phyloP scores from a whole-genome alignment of 768 basidiomycete genomes.

The Kwoniella pini region DNA sequence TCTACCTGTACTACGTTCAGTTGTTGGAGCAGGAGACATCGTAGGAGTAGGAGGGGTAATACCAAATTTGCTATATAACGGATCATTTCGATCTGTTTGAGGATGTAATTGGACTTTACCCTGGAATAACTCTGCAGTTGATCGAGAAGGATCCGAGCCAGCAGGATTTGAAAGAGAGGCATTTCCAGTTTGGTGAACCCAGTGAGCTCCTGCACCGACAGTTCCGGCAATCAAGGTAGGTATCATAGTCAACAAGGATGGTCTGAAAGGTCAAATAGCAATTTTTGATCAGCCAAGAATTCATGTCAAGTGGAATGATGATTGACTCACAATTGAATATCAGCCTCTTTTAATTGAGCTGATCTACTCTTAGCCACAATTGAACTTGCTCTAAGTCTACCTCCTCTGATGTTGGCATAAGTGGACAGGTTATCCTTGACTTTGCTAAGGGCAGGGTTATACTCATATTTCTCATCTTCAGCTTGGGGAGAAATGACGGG shows the following conservation, averaged over 20 bases:
- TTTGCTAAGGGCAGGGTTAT: slow-evolving; percentile 69
- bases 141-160: slow-evolving; percentile 63
- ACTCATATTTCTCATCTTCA: slow-evolving; percentile 51
- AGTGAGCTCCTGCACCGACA: slow-evolving; percentile 59
- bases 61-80: slow-evolving; percentile 34
- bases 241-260: slow-evolving; percentile 74
- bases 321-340: slow-evolving; percentile 34
- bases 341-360: slow-evolving; percentile 57
- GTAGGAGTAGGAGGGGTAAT: slow-evolving; percentile 11
- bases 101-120: slow-evolving; percentile 83
- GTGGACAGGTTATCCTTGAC: slow-evolving; percentile 83
- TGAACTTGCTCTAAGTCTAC: slow-evolving; percentile 78
- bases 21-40: background rate
- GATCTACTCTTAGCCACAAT: slow-evolving; percentile 79
- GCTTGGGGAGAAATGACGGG: slow-evolving; percentile 66
- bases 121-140: slow-evolving; percentile 42
- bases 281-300: too few relatives aligned
- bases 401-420: slow-evolving; percentile 66
- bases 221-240: slow-evolving; percentile 73
- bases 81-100: slow-evolving; percentile 71
- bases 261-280: slow-evolving; percentile 56
- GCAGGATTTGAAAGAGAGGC: slow-evolving; percentile 73
- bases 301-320: too few relatives aligned
- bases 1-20: background rate
- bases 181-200: slow-evolving; percentile 56